Conservation (phyloP, 805 yeast genomes). For the Starmerella bombi region DNA sequence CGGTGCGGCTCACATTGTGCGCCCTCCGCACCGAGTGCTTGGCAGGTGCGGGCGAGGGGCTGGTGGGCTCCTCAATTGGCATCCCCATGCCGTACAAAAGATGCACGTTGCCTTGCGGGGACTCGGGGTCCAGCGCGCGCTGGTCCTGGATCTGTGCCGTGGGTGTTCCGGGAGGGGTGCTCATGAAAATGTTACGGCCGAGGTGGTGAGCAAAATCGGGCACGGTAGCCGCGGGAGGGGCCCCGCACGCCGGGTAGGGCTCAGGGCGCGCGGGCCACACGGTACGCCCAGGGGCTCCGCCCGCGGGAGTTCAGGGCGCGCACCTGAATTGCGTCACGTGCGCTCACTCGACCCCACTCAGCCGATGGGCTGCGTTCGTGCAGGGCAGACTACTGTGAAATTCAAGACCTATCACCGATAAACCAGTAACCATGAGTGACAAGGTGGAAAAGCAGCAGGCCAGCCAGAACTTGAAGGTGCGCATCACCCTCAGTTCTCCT, state of each 20-base stretch:
- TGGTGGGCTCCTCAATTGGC: slow-evolving; percentile 16
- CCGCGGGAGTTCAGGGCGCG: not conserved
- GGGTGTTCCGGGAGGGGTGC: slow-evolving; percentile 11
- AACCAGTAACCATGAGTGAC: slow-evolving; percentile 26
- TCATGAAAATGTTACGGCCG: too few relatives aligned
- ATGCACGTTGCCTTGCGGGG: slow-evolving; percentile 10
- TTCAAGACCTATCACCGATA: not conserved
- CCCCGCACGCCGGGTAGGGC: too few relatives aligned
- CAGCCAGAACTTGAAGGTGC: slow-evolving; percentile 86
- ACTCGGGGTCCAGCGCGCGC: slow-evolving; percentile 4
- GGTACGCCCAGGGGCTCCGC: not conserved
- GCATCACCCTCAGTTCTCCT: slow-evolving; percentile 98
- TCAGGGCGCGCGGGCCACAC: too few relatives aligned
- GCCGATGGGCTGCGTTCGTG: not conserved
- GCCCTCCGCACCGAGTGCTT: not conserved
- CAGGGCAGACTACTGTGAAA: not conserved
- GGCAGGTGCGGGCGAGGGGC: slow-evolving; percentile 11
- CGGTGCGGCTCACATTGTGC: not conserved
- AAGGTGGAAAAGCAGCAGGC: slow-evolving; percentile 68
- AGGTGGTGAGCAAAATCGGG: too few relatives aligned
- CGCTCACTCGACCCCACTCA: not conserved
- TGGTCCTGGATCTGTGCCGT: slow-evolving; percentile 4
- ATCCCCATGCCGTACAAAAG: slow-evolving; percentile 18
- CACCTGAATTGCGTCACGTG: too few relatives aligned
- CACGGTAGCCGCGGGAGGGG: too few relatives aligned